Evolutionary conservation across 176 grass and related monocot species (phyloP).

Genomic region (Thinopyrum elongatum): DNA sequence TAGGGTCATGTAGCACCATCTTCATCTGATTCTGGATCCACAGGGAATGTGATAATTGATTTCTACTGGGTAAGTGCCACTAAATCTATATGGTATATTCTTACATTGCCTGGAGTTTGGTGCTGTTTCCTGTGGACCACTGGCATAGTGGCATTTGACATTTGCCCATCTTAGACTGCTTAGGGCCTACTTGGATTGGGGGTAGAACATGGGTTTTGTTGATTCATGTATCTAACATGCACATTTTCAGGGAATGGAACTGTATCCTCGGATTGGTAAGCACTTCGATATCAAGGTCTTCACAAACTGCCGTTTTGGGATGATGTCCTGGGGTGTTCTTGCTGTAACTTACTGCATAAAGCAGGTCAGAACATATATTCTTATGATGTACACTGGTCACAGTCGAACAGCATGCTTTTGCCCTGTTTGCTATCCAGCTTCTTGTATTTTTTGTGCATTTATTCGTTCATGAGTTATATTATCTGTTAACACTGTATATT

Average conservation of each 20-base stretch:
- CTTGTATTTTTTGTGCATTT: background rate
- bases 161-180: background rate
- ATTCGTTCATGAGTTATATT: background rate
- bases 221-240: background rate
- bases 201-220: background rate
- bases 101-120: background rate
- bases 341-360: constrained; percentile 99
- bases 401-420: background rate
- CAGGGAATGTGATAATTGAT: constrained; percentile 87
- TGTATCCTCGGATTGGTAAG: constrained; percentile 96
- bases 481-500: background rate
- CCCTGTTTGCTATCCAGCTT: background rate
- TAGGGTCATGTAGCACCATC: constrained; percentile 96
- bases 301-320: constrained; percentile 97
- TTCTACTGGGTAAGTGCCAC: constrained; percentile 86
- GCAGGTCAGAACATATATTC: constrained; percentile 61
- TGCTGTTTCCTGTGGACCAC: constrained; percentile 1
- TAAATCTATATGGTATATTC: background rate
- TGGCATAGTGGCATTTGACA: background rate
- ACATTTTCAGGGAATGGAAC: constrained; percentile 80
- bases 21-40: constrained; percentile 94
- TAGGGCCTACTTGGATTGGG: background rate
- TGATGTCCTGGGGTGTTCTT: constrained; percentile 99
- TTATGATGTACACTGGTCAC: background rate
- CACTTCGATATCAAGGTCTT: constrained; percentile 97